Percentiles rank a stretch among this genome's conserved stretches.
Conservation (phyloP, 2,329 filamentous ascomycete genomes). For the Aureobasidium sp. region DNA sequence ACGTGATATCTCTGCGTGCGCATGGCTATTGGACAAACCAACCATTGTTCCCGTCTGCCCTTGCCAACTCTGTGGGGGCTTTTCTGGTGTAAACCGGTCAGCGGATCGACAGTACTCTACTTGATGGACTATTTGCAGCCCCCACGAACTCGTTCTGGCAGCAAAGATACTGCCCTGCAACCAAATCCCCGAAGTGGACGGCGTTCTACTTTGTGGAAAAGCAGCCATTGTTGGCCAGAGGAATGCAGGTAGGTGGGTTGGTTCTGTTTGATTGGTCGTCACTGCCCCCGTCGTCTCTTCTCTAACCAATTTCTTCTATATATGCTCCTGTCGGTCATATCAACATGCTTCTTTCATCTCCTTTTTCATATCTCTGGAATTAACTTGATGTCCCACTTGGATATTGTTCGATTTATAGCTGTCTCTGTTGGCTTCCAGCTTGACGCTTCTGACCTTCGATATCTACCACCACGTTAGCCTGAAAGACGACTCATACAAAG, state of each 20-base stretch:
- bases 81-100: neutral
- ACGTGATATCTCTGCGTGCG: neutral
- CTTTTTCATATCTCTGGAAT: neutral
- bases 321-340: neutral
- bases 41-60: neutral
- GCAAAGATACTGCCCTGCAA: neutral
- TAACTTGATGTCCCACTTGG: neutral
- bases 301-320: neutral
- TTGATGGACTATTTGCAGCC: neutral
- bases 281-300: neutral
- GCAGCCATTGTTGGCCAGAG: neutral
- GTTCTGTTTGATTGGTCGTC: neutral
- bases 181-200: neutral
- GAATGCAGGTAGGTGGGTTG: constrained; percentile 1
- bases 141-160: neutral
- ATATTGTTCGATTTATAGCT: neutral
- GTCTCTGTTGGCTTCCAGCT: neutral
- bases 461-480: neutral
- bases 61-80: constrained; percentile 2
- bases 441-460: neutral
- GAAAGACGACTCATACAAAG: neutral
- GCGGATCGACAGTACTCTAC: constrained; percentile 3
- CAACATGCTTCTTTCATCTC: neutral
- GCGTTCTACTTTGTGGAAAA: constrained; percentile 2
- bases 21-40: constrained; percentile 3